Base-by-base conservation (phyloP, 805 yeast genomes). In the Geotrichum ghanense region DNA sequence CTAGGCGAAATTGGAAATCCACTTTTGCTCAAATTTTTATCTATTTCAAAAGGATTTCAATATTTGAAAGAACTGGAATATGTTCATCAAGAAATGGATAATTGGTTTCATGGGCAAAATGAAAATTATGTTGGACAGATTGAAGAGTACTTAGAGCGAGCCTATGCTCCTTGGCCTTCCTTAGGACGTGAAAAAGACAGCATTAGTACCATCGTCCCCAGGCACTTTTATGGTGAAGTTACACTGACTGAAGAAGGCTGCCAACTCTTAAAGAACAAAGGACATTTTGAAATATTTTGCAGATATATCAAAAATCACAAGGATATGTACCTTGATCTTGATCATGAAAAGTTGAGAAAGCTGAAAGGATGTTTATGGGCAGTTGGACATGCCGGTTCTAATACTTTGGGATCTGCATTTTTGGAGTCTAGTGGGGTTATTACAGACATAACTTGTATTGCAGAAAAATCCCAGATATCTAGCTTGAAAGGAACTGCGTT, bases 331-430 rank as follows among this genome's bases (percentile, higher is more conserved):
- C 16, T 31, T 6, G 16, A 19, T 31, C 54, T 51, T 14, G 70
- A 65, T 19, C 66, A 65, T 3, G 69, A 70, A 4, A 63, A 64
- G 17, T 49, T 68, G 17, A 26, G 67, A 6, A 72, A 71, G 51
- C 61, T 90, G 22, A 86, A 85, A 57, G 84, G 89, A 9, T 76
- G 82, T 26, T 56, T 90, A 27, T 90, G 97, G 97, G 80, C 94
- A 1, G 70, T 86, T 26, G 97, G 96, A 0, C 79, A 81, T 55
- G 78, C 89, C 24, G 89, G 89, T 1, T 75, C 88, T 0, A 75
- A 87, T 1, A 73, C 74, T 7, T 65, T 72, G 45, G 97, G 97
- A 0, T 78, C 83, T 16, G 67, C 72, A 16, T 64, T 81, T 40
- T 55, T 79, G 31, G 85, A 79, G 49, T 71, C 71, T 26, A 68